These are phyloP conservation scores for Phytophthora tubulina DNA, from an alignment of 352 stramenopile genomes.

Conservation along the genomic window DNA sequence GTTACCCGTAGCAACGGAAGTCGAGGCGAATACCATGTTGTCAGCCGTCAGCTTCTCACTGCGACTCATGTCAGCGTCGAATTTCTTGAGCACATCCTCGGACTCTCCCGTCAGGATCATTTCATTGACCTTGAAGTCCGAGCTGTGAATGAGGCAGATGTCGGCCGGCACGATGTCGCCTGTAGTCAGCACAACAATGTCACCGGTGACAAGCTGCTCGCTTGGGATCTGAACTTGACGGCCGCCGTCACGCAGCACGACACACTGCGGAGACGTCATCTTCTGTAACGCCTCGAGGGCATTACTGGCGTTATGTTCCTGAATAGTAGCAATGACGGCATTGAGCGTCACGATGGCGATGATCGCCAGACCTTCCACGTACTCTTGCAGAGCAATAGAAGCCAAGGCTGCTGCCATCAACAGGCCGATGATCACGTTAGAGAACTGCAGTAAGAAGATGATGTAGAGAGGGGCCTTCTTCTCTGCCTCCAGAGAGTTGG, in stretches of 20 bases:
- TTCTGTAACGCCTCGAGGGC: constrained; percentile 78
- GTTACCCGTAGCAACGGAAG: constrained; percentile 70
- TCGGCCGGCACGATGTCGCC: constrained; percentile 95
- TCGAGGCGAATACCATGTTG: constrained; percentile 96
- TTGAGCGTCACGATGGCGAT: constrained; percentile 81
- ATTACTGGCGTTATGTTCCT: constrained; percentile 75
- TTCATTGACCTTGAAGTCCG: constrained; percentile 92
- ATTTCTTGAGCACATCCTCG: constrained; percentile 80
- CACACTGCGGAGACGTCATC: constrained; percentile 74
- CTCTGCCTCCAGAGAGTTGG: constrained; percentile 64
- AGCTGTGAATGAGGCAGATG: constrained; percentile 88
- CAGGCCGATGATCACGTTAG: constrained; percentile 81
- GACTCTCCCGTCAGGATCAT: constrained; percentile 95
- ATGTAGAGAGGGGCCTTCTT: constrained; percentile 64
- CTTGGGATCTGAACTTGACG: constrained; percentile 64
- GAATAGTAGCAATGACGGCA: constrained; percentile 71
- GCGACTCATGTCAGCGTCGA: constrained; percentile 53
- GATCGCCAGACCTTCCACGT: constrained; percentile 75
- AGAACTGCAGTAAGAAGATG: constrained; percentile 82
- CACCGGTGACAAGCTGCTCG: constrained; percentile 72
- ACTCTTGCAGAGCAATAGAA: constrained; percentile 75
- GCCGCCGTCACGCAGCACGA: constrained; percentile 64
- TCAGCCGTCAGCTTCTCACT: constrained; percentile 69
- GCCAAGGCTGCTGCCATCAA: constrained; percentile 68
- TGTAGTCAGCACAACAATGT: constrained; percentile 87